These are phyloP conservation scores for Trichoderma sp. DNA, from an alignment of 2,329 filamentous ascomycete genomes.

Conservation along the genomic window DNA sequence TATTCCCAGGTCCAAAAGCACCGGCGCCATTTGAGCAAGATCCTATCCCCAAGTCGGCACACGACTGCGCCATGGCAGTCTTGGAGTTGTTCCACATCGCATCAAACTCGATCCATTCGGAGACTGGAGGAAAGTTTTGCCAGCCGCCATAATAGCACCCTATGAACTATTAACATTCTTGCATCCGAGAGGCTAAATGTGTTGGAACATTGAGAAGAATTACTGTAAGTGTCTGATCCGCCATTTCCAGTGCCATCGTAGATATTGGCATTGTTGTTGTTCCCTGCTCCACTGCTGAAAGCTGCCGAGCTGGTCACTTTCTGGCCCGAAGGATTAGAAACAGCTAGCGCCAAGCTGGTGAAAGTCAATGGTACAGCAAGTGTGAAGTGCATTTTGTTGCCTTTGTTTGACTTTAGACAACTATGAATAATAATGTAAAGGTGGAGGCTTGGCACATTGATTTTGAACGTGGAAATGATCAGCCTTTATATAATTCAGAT, in stretches of 20 bases:
- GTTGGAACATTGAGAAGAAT: background rate
- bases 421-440: background rate
- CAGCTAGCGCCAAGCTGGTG: background rate
- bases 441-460: too few relatives aligned
- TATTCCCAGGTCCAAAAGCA: constrained; percentile 7
- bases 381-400: background rate
- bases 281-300: constrained; percentile 16
- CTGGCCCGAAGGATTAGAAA: constrained; percentile 10
- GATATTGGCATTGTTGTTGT: constrained; percentile 13
- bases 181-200: background rate
- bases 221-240: constrained; percentile 9
- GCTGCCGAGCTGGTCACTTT: constrained; percentile 7
- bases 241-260: constrained; percentile 10
- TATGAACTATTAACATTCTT: background rate
- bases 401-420: background rate
- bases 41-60: constrained; percentile 9
- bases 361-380: background rate
- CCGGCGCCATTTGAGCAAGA: constrained; percentile 5
- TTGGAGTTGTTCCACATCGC: constrained; percentile 21
- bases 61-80: constrained; percentile 5
- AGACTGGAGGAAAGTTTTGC: background rate
- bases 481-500: background rate
- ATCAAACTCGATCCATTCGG: constrained; percentile 13
- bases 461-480: background rate
- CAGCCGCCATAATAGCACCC: constrained; percentile 12